A percentile compares a stretch with the other conserved stretches of the same genome.
These are phyloP conservation scores for Castanea mollissima DNA, from an alignment of 306 rosid species.

Conservation along the genomic window DNA sequence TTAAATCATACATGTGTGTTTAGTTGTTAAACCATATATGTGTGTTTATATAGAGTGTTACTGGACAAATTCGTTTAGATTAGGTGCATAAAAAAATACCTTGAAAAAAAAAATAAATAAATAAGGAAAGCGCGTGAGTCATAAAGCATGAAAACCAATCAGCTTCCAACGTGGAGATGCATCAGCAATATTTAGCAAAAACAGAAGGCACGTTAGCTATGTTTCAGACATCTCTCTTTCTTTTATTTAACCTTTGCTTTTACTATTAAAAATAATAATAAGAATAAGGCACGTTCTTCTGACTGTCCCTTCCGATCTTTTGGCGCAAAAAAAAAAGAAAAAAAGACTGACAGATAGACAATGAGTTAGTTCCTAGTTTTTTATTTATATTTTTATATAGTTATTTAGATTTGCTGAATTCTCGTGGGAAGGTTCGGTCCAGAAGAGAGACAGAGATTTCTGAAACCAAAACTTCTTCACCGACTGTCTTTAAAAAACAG, in stretches of 20 bases:
- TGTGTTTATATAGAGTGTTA: too few species aligned
- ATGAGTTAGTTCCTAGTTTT: neutral
- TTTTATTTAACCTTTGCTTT: neutral
- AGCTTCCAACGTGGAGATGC: constrained; percentile 9
- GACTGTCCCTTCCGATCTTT: neutral
- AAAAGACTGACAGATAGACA: neutral
- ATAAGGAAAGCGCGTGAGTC: neutral
- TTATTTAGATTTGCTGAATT: neutral
- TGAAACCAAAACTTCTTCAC: neutral
- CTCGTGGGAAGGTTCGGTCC: neutral
- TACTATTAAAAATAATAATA: too few species aligned
- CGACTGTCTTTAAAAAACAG: neutral
- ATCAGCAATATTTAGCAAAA: constrained; percentile 5
- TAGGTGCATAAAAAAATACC: too few species aligned
- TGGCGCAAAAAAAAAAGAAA: neutral
- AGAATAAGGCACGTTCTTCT: neutral
- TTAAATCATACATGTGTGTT: too few species aligned
- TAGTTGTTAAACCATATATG: too few species aligned
- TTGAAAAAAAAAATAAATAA: neutral
- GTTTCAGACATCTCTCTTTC: neutral
- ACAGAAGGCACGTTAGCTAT: neutral
- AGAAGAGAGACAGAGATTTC: neutral
- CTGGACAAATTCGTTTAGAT: too few species aligned
- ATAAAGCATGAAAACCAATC: neutral
- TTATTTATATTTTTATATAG: too few species aligned